Percentiles rank a stretch among this genome's conserved stretches.
These are phyloP conservation scores for Fomitopsis betulina DNA, from an alignment of 1,284 basidiomycete species.

Conservation along the genomic window DNA sequence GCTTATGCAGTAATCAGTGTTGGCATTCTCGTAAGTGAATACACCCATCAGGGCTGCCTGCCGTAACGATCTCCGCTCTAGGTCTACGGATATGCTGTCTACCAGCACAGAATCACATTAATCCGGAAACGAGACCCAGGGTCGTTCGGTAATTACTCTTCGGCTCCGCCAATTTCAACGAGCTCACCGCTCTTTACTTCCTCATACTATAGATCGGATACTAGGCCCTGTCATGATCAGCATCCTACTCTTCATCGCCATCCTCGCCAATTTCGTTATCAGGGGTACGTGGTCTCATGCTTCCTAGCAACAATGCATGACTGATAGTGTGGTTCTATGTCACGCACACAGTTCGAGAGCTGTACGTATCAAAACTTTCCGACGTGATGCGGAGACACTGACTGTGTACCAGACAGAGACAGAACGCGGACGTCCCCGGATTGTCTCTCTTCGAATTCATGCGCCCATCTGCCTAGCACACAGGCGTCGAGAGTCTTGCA, in stretches of 20 bases:
- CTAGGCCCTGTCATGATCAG: slow-evolving; percentile 81
- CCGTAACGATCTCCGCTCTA: slow-evolving; percentile 22
- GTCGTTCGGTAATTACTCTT: slow-evolving; percentile 68
- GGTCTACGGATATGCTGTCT: slow-evolving; percentile 86
- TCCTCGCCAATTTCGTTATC: slow-evolving; percentile 84
- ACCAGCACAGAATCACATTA: slow-evolving; percentile 87
- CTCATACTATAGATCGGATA: slow-evolving; percentile 57
- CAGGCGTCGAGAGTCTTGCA: background rate
- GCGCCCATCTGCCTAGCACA: background rate
- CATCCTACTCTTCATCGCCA: slow-evolving; percentile 74
- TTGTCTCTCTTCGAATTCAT: slow-evolving; percentile 3
- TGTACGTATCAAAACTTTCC: background rate
- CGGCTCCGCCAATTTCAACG: background rate
- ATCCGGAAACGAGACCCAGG: slow-evolving; percentile 91
- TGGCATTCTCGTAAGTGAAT: slow-evolving; percentile 49
- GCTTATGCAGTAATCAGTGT: slow-evolving; percentile 80
- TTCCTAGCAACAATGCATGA: background rate
- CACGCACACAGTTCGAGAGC: slow-evolving; percentile 5
- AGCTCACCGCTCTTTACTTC: slow-evolving; percentile 1
- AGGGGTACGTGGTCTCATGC: slow-evolving; percentile 47
- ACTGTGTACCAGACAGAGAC: slow-evolving; percentile 7
- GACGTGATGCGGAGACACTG: background rate
- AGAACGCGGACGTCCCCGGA: slow-evolving; percentile 12
- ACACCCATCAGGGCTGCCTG: background rate
- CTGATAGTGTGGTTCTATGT: background rate